A percentile compares a stretch with the other conserved stretches of the same genome.
Conservation (phyloP, 2,329 filamentous ascomycete species). For the Phoma sp. region DNA sequence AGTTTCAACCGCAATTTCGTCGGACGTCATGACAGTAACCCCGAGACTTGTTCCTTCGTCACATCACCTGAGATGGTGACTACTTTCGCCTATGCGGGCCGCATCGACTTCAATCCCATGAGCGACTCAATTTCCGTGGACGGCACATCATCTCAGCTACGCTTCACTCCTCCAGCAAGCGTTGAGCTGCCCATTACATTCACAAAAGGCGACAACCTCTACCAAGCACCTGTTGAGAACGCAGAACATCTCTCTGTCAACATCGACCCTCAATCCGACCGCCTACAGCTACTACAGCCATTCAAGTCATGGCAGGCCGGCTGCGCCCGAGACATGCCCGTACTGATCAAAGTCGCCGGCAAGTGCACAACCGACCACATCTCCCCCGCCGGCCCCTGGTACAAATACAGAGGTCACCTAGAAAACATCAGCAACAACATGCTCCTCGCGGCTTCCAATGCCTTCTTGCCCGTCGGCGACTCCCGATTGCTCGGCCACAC, state of each 20-base stretch:
- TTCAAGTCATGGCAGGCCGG: constrained; percentile 33
- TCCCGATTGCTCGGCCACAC: constrained; percentile 36
- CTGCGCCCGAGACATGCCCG: constrained; percentile 26
- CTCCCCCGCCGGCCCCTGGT: constrained; percentile 50
- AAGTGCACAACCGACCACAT: constrained; percentile 53
- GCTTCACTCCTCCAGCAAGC: no score
- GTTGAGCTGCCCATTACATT: no score
- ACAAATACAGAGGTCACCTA: constrained; percentile 49
- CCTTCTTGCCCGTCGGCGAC: constrained; percentile 29
- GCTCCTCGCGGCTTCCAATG: constrained; percentile 43
- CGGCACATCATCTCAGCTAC: neutral
- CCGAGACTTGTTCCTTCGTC: constrained; percentile 58
- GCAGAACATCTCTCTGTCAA: constrained; percentile 25
- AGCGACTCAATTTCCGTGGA: constrained; percentile 30
- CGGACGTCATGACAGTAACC: constrained; percentile 47
- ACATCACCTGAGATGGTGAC: constrained; percentile 57
- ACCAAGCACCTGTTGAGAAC: no score
- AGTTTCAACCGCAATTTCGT: constrained; percentile 50
- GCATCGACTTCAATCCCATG: constrained; percentile 37
- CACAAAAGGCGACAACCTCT: no score
- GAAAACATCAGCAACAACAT: constrained; percentile 50
- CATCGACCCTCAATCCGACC: constrained; percentile 38
- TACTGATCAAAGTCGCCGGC: constrained; percentile 47
- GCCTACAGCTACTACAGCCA: constrained; percentile 26
- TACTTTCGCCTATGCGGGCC: constrained; percentile 35